phyloP scores from a whole-genome alignment of 805 yeast species.

The Candida maesae region DNA sequence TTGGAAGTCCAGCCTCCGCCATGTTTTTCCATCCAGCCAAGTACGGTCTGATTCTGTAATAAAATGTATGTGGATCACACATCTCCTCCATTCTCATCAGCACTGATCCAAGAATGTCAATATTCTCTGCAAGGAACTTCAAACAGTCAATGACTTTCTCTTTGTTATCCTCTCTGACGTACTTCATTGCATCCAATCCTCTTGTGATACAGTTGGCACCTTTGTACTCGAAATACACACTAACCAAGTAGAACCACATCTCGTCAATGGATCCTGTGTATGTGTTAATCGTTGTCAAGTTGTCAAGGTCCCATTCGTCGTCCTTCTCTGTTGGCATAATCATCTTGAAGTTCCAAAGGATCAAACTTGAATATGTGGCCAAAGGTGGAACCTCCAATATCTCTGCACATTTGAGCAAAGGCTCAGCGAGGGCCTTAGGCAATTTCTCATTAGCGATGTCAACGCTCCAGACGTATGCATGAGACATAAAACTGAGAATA shows the following conservation, averaged over 20 bases:
- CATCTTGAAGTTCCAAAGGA: slow-evolving; percentile 82
- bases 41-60: slow-evolving; percentile 80
- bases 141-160: slow-evolving; percentile 41
- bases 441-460: slow-evolving; percentile 56
- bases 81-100: slow-evolving; percentile 83
- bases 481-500: slow-evolving; percentile 72
- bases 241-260: slow-evolving; percentile 88
- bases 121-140: slow-evolving; percentile 66
- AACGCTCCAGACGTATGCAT: slow-evolving; percentile 88
- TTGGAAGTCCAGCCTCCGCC: slow-evolving; percentile 77
- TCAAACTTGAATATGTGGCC: slow-evolving; percentile 82
- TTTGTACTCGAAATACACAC: slow-evolving; percentile 78
- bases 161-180: slow-evolving; percentile 46
- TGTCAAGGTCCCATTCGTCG: slow-evolving; percentile 48
- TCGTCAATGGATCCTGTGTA: slow-evolving; percentile 91
- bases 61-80: slow-evolving; percentile 93
- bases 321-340: slow-evolving; percentile 41
- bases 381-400: slow-evolving; percentile 75
- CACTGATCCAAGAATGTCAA: slow-evolving; percentile 69
- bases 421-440: slow-evolving; percentile 67
- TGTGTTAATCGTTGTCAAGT: slow-evolving; percentile 74
- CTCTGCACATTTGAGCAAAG: slow-evolving; percentile 58
- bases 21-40: slow-evolving; percentile 94
- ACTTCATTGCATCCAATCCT: slow-evolving; percentile 64
- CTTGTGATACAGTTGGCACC: slow-evolving; percentile 69